Evolutionary conservation across 495 filamentous ascomycete genomes (phyloP).

Genomic region (Hypoxylon subgilvum): DNA sequence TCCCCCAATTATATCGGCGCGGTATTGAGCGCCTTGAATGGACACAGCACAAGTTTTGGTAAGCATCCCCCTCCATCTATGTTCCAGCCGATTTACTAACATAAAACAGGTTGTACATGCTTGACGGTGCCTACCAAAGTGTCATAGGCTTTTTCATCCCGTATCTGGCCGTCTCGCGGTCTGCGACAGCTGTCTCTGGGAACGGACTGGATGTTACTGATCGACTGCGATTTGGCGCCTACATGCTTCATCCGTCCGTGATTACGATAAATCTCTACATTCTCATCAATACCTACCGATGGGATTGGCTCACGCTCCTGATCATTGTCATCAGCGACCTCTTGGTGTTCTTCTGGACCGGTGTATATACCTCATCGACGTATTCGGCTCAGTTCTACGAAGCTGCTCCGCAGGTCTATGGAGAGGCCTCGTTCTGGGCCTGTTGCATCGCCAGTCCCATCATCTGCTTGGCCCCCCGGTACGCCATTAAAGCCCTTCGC

Average conservation of each 20-base stretch:
- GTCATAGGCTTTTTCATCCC: slow-evolving; percentile 91
- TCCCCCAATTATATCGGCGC: slow-evolving; percentile 92
- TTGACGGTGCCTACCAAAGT: slow-evolving; percentile 93
- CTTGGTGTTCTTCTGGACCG: slow-evolving; percentile 96
- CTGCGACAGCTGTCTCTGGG: slow-evolving; percentile 63
- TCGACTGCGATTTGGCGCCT: slow-evolving; percentile 79
- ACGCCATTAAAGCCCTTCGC: slow-evolving; percentile 82
- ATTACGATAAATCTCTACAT: slow-evolving; percentile 92
- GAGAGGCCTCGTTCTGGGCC: slow-evolving; percentile 84
- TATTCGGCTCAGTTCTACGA: slow-evolving; percentile 75
- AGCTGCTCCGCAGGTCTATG: slow-evolving; percentile 78
- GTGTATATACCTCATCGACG: slow-evolving; percentile 78
- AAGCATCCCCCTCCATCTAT: slow-evolving; percentile 34
- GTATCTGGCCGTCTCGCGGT: slow-evolving; percentile 74
- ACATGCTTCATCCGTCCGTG: slow-evolving; percentile 77
- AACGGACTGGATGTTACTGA: slow-evolving; percentile 77
- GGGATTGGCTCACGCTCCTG: slow-evolving; percentile 93
- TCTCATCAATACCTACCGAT: slow-evolving; percentile 91
- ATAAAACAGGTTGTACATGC: slow-evolving; percentile 81
- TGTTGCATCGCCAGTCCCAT: slow-evolving; percentile 74
- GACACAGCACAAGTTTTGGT: slow-evolving; percentile 98
- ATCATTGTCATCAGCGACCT: slow-evolving; percentile 81
- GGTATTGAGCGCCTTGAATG: slow-evolving; percentile 97
- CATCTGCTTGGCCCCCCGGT: slow-evolving; percentile 82
- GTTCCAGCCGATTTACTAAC: slow-evolving; percentile 36